Percentiles rank a stretch among this genome's conserved stretches.
Conservation (phyloP, 768 basidiomycete genomes). For the Flagelloscypha sp. region DNA sequence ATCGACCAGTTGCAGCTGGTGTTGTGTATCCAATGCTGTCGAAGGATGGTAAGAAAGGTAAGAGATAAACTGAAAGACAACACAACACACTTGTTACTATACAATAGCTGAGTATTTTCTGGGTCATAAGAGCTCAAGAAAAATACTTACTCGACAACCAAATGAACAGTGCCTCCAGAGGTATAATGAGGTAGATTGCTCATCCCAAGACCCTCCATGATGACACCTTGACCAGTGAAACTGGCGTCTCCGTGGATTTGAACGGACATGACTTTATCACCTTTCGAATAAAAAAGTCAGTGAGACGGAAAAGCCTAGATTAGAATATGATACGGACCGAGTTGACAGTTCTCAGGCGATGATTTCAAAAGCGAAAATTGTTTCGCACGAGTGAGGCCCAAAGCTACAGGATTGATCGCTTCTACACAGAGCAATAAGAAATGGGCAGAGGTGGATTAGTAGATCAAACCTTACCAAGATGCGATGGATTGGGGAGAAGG, state of each 20-base stretch:
- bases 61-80: neutral
- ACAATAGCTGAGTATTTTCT: slow-evolving; percentile 5
- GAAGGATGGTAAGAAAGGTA: slow-evolving; percentile 2
- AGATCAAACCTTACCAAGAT: slow-evolving; percentile 41
- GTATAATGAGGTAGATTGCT: slow-evolving; percentile 89
- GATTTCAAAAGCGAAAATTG: slow-evolving; percentile 74
- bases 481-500: slow-evolving; percentile 73
- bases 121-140: neutral
- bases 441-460: slow-evolving; percentile 9
- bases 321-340: too few relatives aligned
- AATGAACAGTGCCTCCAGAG: slow-evolving; percentile 81
- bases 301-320: too few relatives aligned
- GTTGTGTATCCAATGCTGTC: slow-evolving; percentile 87
- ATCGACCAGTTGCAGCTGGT: slow-evolving; percentile 74
- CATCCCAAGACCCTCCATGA: slow-evolving; percentile 82
- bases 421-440: slow-evolving; percentile 31
- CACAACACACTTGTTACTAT: slow-evolving; percentile 48
- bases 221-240: slow-evolving; percentile 83
- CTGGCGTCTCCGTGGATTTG: slow-evolving; percentile 90
- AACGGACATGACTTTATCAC: slow-evolving; percentile 78
- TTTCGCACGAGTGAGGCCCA: slow-evolving; percentile 87
- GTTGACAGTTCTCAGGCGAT: slow-evolving; percentile 42
- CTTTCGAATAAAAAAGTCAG: too few relatives aligned
- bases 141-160: slow-evolving; percentile 77
- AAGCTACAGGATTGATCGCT: slow-evolving; percentile 80